Conservation (phyloP, 2,329 filamentous ascomycete species). For the Alternaria alternata region DNA sequence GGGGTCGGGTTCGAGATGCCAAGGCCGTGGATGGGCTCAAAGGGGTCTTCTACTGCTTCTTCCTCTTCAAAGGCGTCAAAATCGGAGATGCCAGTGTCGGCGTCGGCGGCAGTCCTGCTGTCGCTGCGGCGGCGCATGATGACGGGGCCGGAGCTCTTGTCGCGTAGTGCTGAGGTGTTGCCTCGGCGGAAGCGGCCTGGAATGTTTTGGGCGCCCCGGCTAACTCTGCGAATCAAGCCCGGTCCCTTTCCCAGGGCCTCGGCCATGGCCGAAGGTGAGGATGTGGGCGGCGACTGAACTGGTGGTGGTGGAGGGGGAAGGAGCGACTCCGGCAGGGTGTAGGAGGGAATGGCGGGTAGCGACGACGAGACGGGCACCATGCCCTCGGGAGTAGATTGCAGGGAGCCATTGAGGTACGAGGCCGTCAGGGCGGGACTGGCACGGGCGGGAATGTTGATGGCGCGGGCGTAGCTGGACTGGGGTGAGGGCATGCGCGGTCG, state of each 20-base stretch:
- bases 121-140: conserved; percentile 88
- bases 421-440: conserved; percentile 52
- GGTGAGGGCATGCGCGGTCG: conserved; percentile 47
- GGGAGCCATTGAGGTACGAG: conserved; percentile 63
- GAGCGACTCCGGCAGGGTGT: conserved; percentile 78
- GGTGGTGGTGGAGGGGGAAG: conserved; percentile 59
- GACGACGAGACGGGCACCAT: conserved; percentile 64
- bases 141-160: conserved; percentile 88
- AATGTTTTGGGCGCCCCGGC: conserved; percentile 77
- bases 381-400: conserved; percentile 73
- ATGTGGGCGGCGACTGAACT: conserved; percentile 46
- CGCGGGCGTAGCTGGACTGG: conserved; percentile 41
- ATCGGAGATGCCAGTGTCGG: conserved; percentile 57
- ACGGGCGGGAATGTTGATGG: conserved; percentile 50
- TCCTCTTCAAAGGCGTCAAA: conserved; percentile 61
- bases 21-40: conserved; percentile 52
- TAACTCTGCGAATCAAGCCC: conserved; percentile 82
- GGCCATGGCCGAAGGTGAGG: conserved; percentile 65
- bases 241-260: conserved; percentile 69
- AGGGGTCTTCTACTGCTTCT: conserved; percentile 58
- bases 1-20: conserved; percentile 49
- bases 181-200: conserved; percentile 77
- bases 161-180: conserved; percentile 76
- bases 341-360: conserved; percentile 55
- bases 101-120: conserved; percentile 74